phyloP scores from a whole-genome alignment of 2,329 filamentous ascomycete species.

The Beauveria medogensis region DNA sequence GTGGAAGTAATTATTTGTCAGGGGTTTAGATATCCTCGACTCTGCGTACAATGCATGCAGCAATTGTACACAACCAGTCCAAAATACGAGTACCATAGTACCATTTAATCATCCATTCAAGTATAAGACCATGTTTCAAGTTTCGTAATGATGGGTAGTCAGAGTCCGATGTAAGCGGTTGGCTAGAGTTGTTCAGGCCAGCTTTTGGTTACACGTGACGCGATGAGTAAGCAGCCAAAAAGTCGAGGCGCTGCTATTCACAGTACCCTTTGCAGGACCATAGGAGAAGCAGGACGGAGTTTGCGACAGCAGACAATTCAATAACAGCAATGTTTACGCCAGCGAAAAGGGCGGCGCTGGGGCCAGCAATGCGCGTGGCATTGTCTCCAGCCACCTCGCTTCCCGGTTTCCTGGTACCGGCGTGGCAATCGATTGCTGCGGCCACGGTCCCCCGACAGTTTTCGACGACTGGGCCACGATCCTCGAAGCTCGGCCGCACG shows the following conservation, averaged over 20 bases:
- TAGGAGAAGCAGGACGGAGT: neutral
- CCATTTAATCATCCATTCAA: slow-evolving; percentile 14
- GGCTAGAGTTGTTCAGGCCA: neutral
- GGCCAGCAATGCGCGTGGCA: slow-evolving; percentile 40
- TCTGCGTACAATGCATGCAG: slow-evolving; percentile 24
- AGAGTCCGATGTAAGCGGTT: neutral
- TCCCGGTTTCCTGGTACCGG: slow-evolving; percentile 65
- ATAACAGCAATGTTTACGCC: slow-evolving; percentile 54
- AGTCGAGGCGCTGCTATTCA: neutral
- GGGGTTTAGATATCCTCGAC: slow-evolving; percentile 33
- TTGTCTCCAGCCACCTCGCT: slow-evolving; percentile 44
- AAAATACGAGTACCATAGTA: slow-evolving; percentile 24
- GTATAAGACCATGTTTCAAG: neutral
- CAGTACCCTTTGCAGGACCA: slow-evolving; percentile 1
- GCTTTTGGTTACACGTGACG: slow-evolving; percentile 20
- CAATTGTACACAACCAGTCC: slow-evolving; percentile 23
- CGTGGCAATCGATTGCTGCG: slow-evolving; percentile 43
- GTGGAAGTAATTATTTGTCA: slow-evolving; percentile 25
- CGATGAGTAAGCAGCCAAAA: slow-evolving; percentile 28
- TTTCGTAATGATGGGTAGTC: neutral
- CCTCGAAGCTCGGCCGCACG: slow-evolving; percentile 80
- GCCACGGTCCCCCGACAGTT: slow-evolving; percentile 39
- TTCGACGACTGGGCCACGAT: slow-evolving; percentile 57
- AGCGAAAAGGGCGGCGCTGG: slow-evolving; percentile 51
- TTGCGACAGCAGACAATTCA: slow-evolving; percentile 13